A percentile compares a stretch with the other conserved stretches of the same genome.
phyloP scores from a whole-genome alignment of 208 protist species.

The Leishmania aethiopica region DNA sequence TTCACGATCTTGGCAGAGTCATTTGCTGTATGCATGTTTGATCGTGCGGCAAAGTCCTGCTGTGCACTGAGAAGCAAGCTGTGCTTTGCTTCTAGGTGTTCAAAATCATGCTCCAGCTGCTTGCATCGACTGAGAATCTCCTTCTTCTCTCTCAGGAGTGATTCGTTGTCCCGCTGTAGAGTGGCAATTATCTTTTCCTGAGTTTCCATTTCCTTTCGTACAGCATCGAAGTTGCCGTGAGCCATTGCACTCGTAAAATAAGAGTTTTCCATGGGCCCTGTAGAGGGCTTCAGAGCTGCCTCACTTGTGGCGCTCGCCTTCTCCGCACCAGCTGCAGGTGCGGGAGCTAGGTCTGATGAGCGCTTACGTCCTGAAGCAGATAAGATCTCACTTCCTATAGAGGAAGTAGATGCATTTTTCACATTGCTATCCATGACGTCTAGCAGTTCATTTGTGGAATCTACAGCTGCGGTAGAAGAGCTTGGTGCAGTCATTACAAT shows the following conservation, averaged over 20 bases:
- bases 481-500: not conserved
- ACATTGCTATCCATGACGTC: constrained; percentile 3
- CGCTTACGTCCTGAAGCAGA: not conserved
- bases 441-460: constrained; percentile 4
- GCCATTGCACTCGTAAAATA: not conserved
- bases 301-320: not conserved
- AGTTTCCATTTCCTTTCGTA: constrained; percentile 59
- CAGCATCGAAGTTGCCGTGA: constrained; percentile 21
- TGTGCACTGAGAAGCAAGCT: constrained; percentile 60
- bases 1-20: constrained; percentile 46
- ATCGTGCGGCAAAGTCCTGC: constrained; percentile 24
- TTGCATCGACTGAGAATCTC: constrained; percentile 37
- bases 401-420: not conserved
- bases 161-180: constrained; percentile 74
- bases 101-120: constrained; percentile 50
- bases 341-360: not conserved
- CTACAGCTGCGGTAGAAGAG: not conserved
- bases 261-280: not conserved
- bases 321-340: not conserved
- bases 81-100: constrained; percentile 71
- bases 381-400: not conserved
- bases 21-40: constrained; percentile 35
- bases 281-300: not conserved
- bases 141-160: constrained; percentile 53
- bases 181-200: constrained; percentile 72